Percentiles rank a stretch among this genome's conserved stretches.
These are phyloP conservation scores for Lojkania enalia DNA, from an alignment of 2,329 filamentous ascomycete genomes.

Conservation along the genomic window DNA sequence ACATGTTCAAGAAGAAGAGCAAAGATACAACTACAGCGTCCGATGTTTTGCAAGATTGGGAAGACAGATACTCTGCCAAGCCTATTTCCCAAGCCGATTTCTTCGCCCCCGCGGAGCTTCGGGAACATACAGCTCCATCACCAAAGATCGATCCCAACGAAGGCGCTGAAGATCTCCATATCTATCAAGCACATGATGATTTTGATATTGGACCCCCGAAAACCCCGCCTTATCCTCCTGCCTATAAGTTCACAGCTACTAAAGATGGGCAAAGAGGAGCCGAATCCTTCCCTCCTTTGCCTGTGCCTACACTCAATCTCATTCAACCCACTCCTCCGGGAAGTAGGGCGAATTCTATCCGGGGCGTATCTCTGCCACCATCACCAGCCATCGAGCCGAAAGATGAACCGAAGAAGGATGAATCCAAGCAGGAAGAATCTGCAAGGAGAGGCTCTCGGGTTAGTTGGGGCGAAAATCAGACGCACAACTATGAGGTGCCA, in stretches of 20 bases:
- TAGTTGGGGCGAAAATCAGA: constrained; percentile 54
- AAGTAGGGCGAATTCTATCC: constrained; percentile 48
- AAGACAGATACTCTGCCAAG: constrained; percentile 46
- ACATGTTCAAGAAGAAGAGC: constrained; percentile 49
- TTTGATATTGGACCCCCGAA: constrained; percentile 29
- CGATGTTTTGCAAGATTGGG: constrained; percentile 49
- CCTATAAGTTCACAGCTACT: constrained; percentile 46
- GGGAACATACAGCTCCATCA: constrained; percentile 43
- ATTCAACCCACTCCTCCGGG: constrained; percentile 63
- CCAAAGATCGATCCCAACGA: constrained; percentile 48
- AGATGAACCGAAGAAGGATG: constrained; percentile 23
- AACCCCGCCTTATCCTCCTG: constrained; percentile 41
- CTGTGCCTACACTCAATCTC: constrained; percentile 58
- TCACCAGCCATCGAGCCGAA: constrained; percentile 40
- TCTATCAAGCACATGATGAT: constrained; percentile 48
- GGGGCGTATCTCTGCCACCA: constrained; percentile 39
- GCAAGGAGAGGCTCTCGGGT: constrained; percentile 42
- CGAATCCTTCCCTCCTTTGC: constrained; percentile 34
- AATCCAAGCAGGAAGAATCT: constrained; percentile 27
- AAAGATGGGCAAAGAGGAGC: constrained; percentile 41
- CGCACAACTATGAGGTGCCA: constrained; percentile 51
- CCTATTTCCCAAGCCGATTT: constrained; percentile 51
- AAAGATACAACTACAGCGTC: constrained; percentile 38
- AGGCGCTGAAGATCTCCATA: constrained; percentile 49
- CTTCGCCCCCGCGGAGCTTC: constrained; percentile 51